Conservation (phyloP, 2,329 filamentous ascomycete species). For the Pseudogymnoascus sp. region DNA sequence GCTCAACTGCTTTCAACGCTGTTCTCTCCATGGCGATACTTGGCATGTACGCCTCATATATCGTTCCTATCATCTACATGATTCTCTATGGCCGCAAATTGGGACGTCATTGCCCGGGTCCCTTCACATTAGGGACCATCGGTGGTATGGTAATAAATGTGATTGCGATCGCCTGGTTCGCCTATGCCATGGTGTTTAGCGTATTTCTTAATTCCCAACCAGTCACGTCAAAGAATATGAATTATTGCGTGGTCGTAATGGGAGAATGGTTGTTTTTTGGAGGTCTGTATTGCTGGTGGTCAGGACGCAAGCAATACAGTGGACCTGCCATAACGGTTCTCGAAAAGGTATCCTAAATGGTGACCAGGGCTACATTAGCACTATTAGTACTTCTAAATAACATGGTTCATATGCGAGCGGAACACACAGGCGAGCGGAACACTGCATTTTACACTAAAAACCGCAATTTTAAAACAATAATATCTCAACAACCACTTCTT, state of each 20-base stretch:
- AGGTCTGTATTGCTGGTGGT: not conserved
- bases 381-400: too few relatives aligned
- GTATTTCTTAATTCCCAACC: not conserved
- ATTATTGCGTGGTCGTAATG: not conserved
- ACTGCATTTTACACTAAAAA: too few relatives aligned
- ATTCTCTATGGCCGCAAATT: slow-evolving; percentile 29
- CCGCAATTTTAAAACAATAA: too few relatives aligned
- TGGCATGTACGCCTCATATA: slow-evolving; percentile 36
- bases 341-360: not conserved
- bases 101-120: slow-evolving; percentile 14
- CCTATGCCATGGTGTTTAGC: not conserved
- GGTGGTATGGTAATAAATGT: not conserved
- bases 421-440: too few relatives aligned
- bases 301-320: not conserved
- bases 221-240: not conserved
- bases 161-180: not conserved
- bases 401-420: too few relatives aligned
- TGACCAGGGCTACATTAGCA: too few relatives aligned
- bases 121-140: not conserved
- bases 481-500: too few relatives aligned
- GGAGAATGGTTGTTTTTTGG: not conserved
- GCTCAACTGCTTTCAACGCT: slow-evolving; percentile 38
- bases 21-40: slow-evolving; percentile 38
- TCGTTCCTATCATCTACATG: slow-evolving; percentile 33
- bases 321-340: not conserved